Conservation (phyloP, 176 grass and related monocot species). For the Cenchrus americanus region DNA sequence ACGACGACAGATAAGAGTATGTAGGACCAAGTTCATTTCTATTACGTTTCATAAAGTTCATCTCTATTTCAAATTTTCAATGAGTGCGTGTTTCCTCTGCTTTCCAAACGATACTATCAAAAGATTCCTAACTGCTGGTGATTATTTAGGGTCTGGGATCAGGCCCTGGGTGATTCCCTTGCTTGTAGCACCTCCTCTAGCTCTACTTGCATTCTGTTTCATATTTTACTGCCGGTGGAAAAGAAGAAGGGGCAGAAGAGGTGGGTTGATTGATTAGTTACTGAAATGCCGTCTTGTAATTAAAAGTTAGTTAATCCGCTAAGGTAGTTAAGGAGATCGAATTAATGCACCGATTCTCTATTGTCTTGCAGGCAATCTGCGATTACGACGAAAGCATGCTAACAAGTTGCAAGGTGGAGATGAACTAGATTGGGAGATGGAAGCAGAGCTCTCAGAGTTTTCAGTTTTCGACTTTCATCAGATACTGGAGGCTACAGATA, state of each 20-base stretch:
- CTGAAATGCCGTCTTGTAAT: no score
- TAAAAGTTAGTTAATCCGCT: neutral
- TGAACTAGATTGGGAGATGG: constrained; percentile 29
- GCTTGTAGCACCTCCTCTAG: neutral
- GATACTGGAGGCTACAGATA: constrained; percentile 38
- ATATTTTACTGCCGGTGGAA: neutral
- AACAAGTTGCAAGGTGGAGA: neutral
- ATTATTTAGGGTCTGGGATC: neutral
- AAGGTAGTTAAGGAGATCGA: no score
- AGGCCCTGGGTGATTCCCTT: constrained; percentile 1
- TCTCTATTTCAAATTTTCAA: neutral
- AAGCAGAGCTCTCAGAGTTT: constrained; percentile 34
- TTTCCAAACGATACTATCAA: neutral
- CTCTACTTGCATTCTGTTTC: neutral
- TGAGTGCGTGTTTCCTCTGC: no score
- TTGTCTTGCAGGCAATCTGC: constrained; percentile 1
- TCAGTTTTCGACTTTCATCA: constrained; percentile 23
- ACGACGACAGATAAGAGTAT: neutral
- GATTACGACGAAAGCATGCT: neutral
- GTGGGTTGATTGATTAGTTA: neutral
- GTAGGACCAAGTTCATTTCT: neutral
- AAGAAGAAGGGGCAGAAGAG: neutral
- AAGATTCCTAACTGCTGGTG: neutral
- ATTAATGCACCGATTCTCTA: no score
- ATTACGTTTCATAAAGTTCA: no score